These are phyloP conservation scores for Pseudozyma tsukubaensis DNA, from an alignment of 1,284 basidiomycete genomes.

Conservation along the genomic window DNA sequence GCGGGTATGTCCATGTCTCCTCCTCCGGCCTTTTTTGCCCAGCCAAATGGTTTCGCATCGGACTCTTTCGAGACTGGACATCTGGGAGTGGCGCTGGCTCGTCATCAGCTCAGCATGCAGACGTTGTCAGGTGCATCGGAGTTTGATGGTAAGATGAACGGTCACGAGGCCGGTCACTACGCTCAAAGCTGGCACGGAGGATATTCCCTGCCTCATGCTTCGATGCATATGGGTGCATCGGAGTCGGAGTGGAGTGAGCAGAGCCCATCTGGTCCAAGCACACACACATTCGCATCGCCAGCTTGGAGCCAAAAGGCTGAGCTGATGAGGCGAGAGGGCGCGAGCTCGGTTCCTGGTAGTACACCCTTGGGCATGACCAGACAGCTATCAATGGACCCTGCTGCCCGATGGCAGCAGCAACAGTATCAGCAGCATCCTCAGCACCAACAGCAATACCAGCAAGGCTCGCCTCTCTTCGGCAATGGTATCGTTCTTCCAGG, in stretches of 20 bases:
- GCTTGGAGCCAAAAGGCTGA: constrained; percentile 43
- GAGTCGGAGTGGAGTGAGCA: constrained; percentile 45
- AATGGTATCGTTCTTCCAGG: neutral
- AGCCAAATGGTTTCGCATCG: neutral
- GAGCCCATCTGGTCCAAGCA: constrained; percentile 30
- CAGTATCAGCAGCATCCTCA: constrained; percentile 11
- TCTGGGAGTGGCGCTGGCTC: constrained; percentile 4
- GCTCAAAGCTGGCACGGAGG: constrained; percentile 26
- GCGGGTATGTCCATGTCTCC: constrained; percentile 24
- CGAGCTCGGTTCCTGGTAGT: constrained; percentile 2
- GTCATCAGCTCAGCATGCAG: constrained; percentile 10
- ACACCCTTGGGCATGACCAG: constrained; percentile 19
- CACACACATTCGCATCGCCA: constrained; percentile 31
- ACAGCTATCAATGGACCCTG: constrained; percentile 26
- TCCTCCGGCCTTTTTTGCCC: constrained; percentile 22
- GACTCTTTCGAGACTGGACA: constrained; percentile 12
- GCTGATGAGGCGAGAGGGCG: constrained; percentile 23
- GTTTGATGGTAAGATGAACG: constrained; percentile 16
- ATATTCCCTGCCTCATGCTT: constrained; percentile 7
- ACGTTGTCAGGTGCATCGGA: neutral
- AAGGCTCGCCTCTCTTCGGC: constrained; percentile 15
- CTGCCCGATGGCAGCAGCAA: constrained; percentile 23
- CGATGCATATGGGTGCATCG: constrained; percentile 11
- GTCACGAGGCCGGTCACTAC: constrained; percentile 19
- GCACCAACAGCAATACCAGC: constrained; percentile 15